Percentiles rank a stretch among this genome's conserved stretches.
phyloP scores from a whole-genome alignment of 495 filamentous ascomycete species.

The Penicillium pancosmium region DNA sequence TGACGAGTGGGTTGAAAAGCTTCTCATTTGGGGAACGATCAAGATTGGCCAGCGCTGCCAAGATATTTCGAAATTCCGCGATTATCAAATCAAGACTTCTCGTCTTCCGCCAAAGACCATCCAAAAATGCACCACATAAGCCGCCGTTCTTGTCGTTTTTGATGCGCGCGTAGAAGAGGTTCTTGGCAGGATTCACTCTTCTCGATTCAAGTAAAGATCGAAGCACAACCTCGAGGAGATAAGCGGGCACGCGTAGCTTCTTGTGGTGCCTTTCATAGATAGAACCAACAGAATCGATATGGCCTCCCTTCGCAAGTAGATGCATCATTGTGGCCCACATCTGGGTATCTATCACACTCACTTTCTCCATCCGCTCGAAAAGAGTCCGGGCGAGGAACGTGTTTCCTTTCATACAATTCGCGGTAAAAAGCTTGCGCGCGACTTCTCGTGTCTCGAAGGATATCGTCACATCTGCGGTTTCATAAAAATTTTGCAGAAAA shows the following conservation, averaged over 20 bases:
- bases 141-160: slow-evolving; percentile 38
- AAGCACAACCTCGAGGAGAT: slow-evolving; percentile 44
- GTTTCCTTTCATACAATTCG: slow-evolving; percentile 45
- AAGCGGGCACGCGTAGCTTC: slow-evolving; percentile 29
- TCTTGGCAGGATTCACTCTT: slow-evolving; percentile 39
- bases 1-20: slow-evolving; percentile 47
- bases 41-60: slow-evolving; percentile 29
- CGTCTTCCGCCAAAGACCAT: slow-evolving; percentile 47
- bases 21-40: slow-evolving; percentile 39
- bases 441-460: slow-evolving; percentile 36
- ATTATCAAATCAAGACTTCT: slow-evolving; percentile 42
- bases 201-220: slow-evolving; percentile 47
- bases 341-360: slow-evolving; percentile 33
- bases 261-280: slow-evolving; percentile 37
- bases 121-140: slow-evolving; percentile 43
- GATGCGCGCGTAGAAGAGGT: slow-evolving; percentile 36
- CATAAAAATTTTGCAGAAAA: slow-evolving; percentile 34
- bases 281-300: slow-evolving; percentile 41
- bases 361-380: slow-evolving; percentile 40
- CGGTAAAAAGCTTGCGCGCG: slow-evolving; percentile 34
- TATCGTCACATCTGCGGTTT: slow-evolving; percentile 19
- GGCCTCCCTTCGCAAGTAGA: slow-evolving; percentile 42
- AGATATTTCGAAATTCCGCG: slow-evolving; percentile 34
- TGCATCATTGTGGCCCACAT: slow-evolving; percentile 48
- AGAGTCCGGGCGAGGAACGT: slow-evolving; percentile 43